Conservation (phyloP, 2,329 filamentous ascomycete species). For the Pyrenochaeta sp. region DNA sequence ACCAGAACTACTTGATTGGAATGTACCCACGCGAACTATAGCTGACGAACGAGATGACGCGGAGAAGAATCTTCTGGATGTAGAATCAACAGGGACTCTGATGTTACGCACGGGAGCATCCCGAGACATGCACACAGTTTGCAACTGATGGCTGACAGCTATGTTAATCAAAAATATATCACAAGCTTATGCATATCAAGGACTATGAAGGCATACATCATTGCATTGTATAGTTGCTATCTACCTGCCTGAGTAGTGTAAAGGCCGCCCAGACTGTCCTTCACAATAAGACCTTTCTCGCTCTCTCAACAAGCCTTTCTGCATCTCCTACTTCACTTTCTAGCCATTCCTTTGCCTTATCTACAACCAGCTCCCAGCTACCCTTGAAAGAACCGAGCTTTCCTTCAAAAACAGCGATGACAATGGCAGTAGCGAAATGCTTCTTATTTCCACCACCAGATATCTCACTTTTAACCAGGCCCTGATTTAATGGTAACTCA, state of each 20-base stretch:
- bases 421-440: constrained; percentile 51
- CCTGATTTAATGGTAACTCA: constrained; percentile 14
- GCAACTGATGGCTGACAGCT: no score
- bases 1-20: constrained; percentile 14
- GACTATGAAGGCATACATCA: no score
- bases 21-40: constrained; percentile 14
- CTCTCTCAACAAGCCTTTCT: constrained; percentile 7
- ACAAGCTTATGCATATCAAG: no score
- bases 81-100: not conserved
- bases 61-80: not conserved
- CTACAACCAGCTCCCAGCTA: constrained; percentile 70
- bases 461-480: not conserved
- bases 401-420: constrained; percentile 60
- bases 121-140: no score
- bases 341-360: constrained; percentile 63
- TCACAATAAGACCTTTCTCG: not conserved
- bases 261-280: not conserved
- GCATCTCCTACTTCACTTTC: constrained; percentile 7
- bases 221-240: not conserved
- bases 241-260: not conserved
- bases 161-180: no score
- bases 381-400: constrained; percentile 59
- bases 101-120: no score
- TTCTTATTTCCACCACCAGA: constrained; percentile 17
- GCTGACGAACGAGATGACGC: not conserved